Conservation (phyloP, 148 eudicot genomes). For the Salicornia ramosissima region DNA sequence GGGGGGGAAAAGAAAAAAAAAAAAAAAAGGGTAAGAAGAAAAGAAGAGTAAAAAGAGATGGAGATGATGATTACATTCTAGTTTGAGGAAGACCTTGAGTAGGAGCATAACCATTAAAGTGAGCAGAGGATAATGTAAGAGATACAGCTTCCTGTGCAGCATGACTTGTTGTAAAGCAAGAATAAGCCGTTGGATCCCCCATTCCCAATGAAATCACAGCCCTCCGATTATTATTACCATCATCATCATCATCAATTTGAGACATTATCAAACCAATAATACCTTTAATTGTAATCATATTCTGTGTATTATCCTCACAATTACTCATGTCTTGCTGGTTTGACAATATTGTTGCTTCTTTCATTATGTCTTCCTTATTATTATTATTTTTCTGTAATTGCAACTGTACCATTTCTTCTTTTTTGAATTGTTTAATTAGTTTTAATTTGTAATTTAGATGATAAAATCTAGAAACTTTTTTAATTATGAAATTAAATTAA, state of each 20-base stretch:
- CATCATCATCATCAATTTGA: conserved; percentile 36
- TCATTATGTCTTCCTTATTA: conserved; percentile 15
- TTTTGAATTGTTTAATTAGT: neutral
- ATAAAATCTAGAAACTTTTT: too few species aligned
- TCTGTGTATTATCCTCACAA: conserved; percentile 20
- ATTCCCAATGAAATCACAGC: conserved; percentile 70
- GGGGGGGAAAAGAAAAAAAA: neutral
- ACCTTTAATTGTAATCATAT: conserved; percentile 72
- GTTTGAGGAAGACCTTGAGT: conserved; percentile 86
- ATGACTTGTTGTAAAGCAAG: conserved; percentile 58
- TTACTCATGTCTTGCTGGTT: neutral
- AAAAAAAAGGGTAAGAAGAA: neutral
- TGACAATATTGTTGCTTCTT: conserved; percentile 5
- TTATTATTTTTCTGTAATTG: neutral
- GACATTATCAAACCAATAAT: conserved; percentile 64
- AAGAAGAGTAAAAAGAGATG: neutral
- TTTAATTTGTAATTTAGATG: neutral
- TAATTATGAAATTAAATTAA: too few species aligned
- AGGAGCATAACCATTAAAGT: conserved; percentile 88
- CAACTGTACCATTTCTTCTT: conserved; percentile 1
- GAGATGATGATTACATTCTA: conserved; percentile 50
- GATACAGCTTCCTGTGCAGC: conserved; percentile 50
- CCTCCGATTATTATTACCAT: conserved; percentile 25
- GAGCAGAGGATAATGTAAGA: conserved; percentile 39
- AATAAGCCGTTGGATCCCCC: conserved; percentile 82